Evolutionary conservation across 192 early-diverging fungal genomes (phyloP).

Genomic region (Rhizophagus clarus): DNA sequence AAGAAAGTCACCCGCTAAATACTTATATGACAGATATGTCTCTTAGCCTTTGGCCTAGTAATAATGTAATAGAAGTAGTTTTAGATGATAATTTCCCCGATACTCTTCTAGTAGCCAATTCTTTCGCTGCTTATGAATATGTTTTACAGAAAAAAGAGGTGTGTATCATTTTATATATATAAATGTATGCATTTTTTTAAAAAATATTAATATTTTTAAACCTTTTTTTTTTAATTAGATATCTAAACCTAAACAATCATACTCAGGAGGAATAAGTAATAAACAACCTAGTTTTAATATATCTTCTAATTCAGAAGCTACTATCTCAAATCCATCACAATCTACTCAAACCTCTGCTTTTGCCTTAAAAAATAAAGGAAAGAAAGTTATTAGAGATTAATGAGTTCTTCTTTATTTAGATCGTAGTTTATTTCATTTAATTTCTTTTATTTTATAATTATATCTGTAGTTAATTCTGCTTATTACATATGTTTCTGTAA

Average conservation of each 20-base stretch:
- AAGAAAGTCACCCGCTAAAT: not conserved
- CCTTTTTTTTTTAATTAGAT: not conserved
- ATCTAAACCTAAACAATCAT: not conserved
- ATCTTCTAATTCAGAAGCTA: not conserved
- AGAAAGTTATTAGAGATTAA: not conserved
- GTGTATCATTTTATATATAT: no score
- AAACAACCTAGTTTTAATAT: no score
- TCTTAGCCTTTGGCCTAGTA: not conserved
- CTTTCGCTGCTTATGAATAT: slow-evolving; percentile 2
- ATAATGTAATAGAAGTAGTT: slow-evolving; percentile 2
- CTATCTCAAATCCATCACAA: not conserved
- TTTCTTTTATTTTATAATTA: no score
- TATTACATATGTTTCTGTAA: no score
- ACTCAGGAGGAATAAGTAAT: no score
- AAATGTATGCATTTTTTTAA: no score
- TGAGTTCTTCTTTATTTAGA: no score
- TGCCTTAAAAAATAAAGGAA: not conserved
- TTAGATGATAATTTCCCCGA: not conserved
- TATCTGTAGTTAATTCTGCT: no score
- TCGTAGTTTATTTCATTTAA: no score
- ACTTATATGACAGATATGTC: slow-evolving; percentile 9
- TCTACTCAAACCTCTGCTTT: not conserved
- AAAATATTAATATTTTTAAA: not conserved
- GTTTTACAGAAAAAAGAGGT: slow-evolving; percentile 14
- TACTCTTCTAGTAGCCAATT: slow-evolving; percentile 6